phyloP scores from a whole-genome alignment of 805 yeast species.

The Sungouiozyma ichnusensis region DNA sequence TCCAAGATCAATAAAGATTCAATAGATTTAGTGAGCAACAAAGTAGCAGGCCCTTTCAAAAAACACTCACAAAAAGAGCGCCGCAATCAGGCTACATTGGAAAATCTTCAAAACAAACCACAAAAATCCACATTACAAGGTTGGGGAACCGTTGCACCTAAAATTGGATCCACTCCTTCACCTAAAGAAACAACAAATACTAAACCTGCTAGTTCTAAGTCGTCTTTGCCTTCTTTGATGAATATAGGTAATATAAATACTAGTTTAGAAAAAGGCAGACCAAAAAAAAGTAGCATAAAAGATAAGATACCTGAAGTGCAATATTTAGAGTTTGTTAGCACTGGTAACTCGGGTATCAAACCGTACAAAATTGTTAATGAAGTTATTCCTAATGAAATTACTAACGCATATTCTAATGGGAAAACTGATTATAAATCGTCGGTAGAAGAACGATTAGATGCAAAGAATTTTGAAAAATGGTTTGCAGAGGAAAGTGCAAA shows the following conservation, averaged over 20 bases:
- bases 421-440: conserved; percentile 1
- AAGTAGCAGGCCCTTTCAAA: conserved; percentile 14
- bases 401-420: conserved; percentile 5
- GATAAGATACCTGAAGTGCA: not conserved
- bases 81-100: conserved; percentile 6
- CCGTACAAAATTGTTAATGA: conserved; percentile 10
- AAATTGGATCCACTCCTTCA: not conserved
- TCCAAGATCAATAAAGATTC: not conserved
- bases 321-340: conserved; percentile 16
- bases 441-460: conserved; percentile 63
- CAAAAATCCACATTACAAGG: conserved; percentile 9
- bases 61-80: conserved; percentile 24
- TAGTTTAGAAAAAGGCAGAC: conserved; percentile 2
- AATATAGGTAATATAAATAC: conserved; percentile 1
- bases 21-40: conserved; percentile 4
- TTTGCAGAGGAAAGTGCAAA: conserved; percentile 71
- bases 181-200: not conserved
- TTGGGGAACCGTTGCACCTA: conserved; percentile 13
- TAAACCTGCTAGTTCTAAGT: not conserved
- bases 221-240: conserved; percentile 17
- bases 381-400: conserved; percentile 6
- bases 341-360: conserved; percentile 13
- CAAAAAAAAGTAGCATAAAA: not conserved
- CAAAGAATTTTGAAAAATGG: conserved; percentile 80
- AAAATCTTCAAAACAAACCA: conserved; percentile 1